Percentiles rank a stretch among this genome's conserved stretches.
These are phyloP conservation scores for Leptographium lundbergii DNA, from an alignment of 2,329 filamentous ascomycete species.

Conservation along the genomic window DNA sequence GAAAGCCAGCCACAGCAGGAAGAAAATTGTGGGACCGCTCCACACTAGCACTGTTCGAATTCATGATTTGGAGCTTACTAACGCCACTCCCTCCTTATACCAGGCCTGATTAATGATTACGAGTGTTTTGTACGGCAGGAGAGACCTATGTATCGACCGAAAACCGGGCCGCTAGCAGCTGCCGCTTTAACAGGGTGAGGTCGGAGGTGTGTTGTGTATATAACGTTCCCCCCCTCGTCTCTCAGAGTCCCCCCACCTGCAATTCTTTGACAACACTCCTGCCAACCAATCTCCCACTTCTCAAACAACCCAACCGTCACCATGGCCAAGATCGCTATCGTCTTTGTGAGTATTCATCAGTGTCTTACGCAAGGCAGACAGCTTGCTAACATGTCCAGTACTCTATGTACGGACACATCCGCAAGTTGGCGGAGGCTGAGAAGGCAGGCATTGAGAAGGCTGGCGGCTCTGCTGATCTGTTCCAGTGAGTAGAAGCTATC, in stretches of 20 bases:
- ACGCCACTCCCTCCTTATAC: not conserved
- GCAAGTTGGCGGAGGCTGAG: constrained; percentile 74
- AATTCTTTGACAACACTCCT: not conserved
- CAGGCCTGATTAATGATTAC: not conserved
- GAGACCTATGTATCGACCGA: not conserved
- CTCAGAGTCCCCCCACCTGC: not conserved
- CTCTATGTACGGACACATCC: constrained; percentile 89
- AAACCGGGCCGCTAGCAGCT: not conserved
- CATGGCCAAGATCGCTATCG: constrained; percentile 88
- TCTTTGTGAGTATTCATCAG: constrained; percentile 51
- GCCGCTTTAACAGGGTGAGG: not conserved
- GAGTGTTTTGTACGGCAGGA: not conserved
- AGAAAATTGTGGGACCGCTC: not conserved
- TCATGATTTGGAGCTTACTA: not conserved
- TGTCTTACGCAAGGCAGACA: not conserved
- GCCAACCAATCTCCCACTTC: not conserved
- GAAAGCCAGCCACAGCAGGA: not conserved
- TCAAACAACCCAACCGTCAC: constrained; percentile 20
- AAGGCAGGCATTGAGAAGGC: constrained; percentile 80
- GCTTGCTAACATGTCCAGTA: constrained; percentile 42
- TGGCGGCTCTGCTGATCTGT: constrained; percentile 70
- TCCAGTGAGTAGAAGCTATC: constrained; percentile 48
- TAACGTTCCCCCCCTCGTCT: not conserved
- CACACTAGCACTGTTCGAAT: not conserved
- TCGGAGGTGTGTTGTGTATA: not conserved